Evolutionary conservation across 2,329 filamentous ascomycete species (phyloP), one percentile per base, ranked within the genome.

Genomic region (Pseudogymnoascus sp.): DNA sequence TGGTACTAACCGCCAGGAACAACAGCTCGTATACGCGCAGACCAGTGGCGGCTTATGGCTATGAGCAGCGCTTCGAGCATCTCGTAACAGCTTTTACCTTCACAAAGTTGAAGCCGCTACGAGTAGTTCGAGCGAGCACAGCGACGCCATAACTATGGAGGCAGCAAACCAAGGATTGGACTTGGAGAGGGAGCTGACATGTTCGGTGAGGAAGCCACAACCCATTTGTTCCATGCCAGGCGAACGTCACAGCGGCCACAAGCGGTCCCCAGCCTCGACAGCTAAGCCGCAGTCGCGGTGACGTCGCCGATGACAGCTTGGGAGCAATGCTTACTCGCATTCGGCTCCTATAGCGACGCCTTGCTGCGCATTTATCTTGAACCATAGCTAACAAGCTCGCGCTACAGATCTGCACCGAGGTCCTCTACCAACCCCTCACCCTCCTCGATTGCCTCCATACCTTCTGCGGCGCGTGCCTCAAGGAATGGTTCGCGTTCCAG

Each of bases 371-470:
- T 65, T 61, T 60, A 25, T 39, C 7, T 19, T 60, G 12, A 60
- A 11, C 14, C 39, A n/a, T 39, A 55, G 49, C 49, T 55, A 55
- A 55, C 49, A 19, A 7, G 7, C 33, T 16, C 7, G 33, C 36
- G 19, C 9, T 63, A 5, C 69, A 97, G 92, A 99, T 99, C 71
- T 99, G 94, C 80, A 96, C 93, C 69, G 94, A 97, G 75, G 84
- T 96, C 67, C 86, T 96, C 66, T 95, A 91, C 77, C 90, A 95
- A 74, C 92, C 92, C 35, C 82, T 96, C 66, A 96, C 92, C 28
- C 85, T 96, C 59, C 89, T 96, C 74, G 91, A 96, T 79, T 96
- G 92, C 73, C 84, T 96, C 49, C 92, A 96, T 77, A 97, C 93
- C 52, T 99, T 95, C 76, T 99, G 94, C 79, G 94, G 92, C 66